Conservation (phyloP, 2,329 filamentous ascomycete species). For the Venturia oleaginea region DNA sequence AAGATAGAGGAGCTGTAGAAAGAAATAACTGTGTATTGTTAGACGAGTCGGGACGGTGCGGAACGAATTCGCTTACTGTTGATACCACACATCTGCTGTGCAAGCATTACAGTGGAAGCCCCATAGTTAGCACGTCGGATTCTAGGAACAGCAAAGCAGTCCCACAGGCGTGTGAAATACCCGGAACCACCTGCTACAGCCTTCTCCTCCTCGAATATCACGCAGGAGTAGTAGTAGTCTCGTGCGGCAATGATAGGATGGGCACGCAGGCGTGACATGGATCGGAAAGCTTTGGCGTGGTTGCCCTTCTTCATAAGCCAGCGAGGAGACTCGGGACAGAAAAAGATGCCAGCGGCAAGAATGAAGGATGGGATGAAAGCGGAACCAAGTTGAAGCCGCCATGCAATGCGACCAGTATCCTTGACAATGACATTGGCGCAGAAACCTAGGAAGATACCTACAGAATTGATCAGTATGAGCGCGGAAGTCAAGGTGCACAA, state of each 20-base stretch:
- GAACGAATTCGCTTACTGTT: not conserved
- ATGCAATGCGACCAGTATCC: constrained; percentile 25
- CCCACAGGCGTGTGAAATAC: constrained; percentile 32
- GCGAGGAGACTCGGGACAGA: constrained; percentile 36
- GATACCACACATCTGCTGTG: constrained; percentile 22
- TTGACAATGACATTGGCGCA: constrained; percentile 41
- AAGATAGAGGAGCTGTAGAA: constrained; percentile 24
- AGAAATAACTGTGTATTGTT: constrained; percentile 18
- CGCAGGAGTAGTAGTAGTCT: constrained; percentile 41
- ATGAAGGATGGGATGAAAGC: constrained; percentile 44
- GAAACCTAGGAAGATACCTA: constrained; percentile 31
- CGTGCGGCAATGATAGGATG: constrained; percentile 46
- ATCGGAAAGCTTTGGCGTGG: constrained; percentile 37
- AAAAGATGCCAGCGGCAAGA: constrained; percentile 25
- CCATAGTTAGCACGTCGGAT: constrained; percentile 27
- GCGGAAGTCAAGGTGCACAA: not conserved
- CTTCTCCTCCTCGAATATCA: constrained; percentile 21
- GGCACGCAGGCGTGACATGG: constrained; percentile 42
- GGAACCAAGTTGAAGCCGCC: constrained; percentile 62
- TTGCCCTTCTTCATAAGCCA: constrained; percentile 42
- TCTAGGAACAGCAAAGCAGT: constrained; percentile 26
- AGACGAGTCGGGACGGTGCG: not conserved
- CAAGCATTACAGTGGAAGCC: constrained; percentile 29
- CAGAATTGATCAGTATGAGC: not conserved
- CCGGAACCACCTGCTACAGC: constrained; percentile 24